Percentiles rank a stretch among this genome's conserved stretches.
phyloP scores from a whole-genome alignment of 495 filamentous ascomycete species.

The Melanomma pulvis-pyrius region DNA sequence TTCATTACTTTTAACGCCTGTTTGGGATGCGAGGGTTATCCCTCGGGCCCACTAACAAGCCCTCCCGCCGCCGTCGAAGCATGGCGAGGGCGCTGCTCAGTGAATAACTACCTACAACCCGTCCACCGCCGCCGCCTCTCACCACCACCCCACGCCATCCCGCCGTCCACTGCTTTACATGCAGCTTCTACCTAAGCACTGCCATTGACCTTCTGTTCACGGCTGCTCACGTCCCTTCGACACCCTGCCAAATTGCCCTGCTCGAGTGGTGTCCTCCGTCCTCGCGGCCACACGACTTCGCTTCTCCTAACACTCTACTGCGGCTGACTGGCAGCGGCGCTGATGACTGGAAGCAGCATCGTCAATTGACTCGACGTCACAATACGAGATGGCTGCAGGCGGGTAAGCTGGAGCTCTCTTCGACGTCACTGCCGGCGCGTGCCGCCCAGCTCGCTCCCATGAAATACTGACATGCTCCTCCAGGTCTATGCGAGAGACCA shows the following conservation, averaged over 20 bases:
- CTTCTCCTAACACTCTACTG: neutral
- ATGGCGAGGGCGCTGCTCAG: neutral
- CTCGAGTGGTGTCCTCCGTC: neutral
- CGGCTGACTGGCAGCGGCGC: neutral
- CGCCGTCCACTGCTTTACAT: constrained; percentile 12
- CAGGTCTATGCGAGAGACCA: constrained; percentile 63
- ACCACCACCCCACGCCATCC: constrained; percentile 18
- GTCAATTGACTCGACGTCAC: neutral
- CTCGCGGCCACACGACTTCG: constrained; percentile 2
- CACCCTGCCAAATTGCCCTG: constrained; percentile 1
- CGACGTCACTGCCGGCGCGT: neutral
- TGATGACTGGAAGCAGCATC: neutral
- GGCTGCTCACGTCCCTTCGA: constrained; percentile 1
- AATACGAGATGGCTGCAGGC: constrained; percentile 9
- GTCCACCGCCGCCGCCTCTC: neutral
- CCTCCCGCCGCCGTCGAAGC: neutral
- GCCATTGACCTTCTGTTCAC: constrained; percentile 4
- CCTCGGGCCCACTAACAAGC: neutral
- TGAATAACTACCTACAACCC: neutral
- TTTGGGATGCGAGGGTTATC: neutral
- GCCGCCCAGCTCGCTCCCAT: neutral
- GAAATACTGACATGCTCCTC: constrained; percentile 13
- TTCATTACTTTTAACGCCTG: neutral
- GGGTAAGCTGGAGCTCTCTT: constrained; percentile 8
- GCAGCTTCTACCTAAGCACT: neutral